Base-by-base conservation (phyloP, 163 green algal species). In the Botryococcus braunii region DNA sequence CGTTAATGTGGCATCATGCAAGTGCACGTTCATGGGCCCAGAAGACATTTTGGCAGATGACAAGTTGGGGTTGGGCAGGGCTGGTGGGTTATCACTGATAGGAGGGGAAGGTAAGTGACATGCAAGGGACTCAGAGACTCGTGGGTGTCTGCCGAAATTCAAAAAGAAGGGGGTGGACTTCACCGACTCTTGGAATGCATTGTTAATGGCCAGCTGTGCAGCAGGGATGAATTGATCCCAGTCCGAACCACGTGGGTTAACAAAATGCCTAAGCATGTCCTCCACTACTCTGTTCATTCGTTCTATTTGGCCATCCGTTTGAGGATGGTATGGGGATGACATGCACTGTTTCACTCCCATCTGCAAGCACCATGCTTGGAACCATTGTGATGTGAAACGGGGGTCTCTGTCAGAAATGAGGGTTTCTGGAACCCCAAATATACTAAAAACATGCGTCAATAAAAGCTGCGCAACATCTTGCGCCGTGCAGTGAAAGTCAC, bases 301-400 rank as follows among this genome's bases (percentile, higher is more conserved):
- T 49, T 91, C 84, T 32, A 80, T 86, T 27, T 88, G 81, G 0
- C 82, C 82, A 72, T 91, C 77, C 5, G 72, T 82, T 29, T 86
- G 70, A n/a, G 84, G 73, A 47, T 86, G 80, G 71, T 81, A 85
- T 0, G 77, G 71, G 31, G 73, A 79, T 21, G 68, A 82, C 17
- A 77, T 69, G 23, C 6, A 31, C 13, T 77, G 66, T 34, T 69
- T 77, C 0, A 60, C 81, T 7, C 70, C 63, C 27, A 73, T 25
- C 1, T 39, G 8, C 8, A 55, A 37, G n/a, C 48, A 79, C 0
- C 85, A n/a, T 17, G 50, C 36, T 4, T 49, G 4, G 65, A 71
- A 85, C 65, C 83, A 86, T 0, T 75, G n/a, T 4, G 61, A 43
- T 11, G 64, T 76, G 46, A 86, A 89, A 13, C 73, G 57, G 0